phyloP scores from a whole-genome alignment of 2,329 filamentous ascomycete species.

The Claviceps sp. region DNA sequence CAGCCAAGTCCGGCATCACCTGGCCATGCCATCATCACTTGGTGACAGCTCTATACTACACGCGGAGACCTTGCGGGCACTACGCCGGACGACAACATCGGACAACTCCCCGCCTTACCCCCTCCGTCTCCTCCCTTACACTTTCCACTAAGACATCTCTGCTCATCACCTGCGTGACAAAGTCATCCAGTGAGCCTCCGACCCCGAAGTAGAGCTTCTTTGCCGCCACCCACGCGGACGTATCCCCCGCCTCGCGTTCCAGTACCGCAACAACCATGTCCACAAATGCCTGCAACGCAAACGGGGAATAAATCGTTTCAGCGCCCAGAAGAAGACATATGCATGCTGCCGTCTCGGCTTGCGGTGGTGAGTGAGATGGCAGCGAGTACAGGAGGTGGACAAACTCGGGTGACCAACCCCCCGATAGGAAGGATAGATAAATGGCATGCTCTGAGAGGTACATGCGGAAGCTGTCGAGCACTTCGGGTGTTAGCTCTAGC shows the following conservation, averaged over 20 bases:
- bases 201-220: slow-evolving; percentile 79
- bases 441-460: slow-evolving; percentile 39
- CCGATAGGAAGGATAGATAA: slow-evolving; percentile 54
- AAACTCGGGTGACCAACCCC: slow-evolving; percentile 58
- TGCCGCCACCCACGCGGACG: slow-evolving; percentile 55
- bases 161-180: slow-evolving; percentile 38
- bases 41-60: no score
- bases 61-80: no score
- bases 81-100: slow-evolving; percentile 10
- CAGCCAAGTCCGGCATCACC: no score
- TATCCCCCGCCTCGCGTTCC: slow-evolving; percentile 31
- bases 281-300: slow-evolving; percentile 54
- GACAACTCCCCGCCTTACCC: slow-evolving; percentile 49
- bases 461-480: slow-evolving; percentile 44
- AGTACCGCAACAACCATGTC: slow-evolving; percentile 51
- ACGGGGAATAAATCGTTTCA: slow-evolving; percentile 74
- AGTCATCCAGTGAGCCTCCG: slow-evolving; percentile 67
- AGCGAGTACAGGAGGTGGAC: slow-evolving; percentile 40
- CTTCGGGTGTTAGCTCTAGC: slow-evolving; percentile 45
- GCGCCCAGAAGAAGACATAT: slow-evolving; percentile 51
- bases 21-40: no score
- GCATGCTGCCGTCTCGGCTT: not conserved
- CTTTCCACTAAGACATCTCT: slow-evolving; percentile 35
- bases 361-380: slow-evolving; percentile 2
- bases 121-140: slow-evolving; percentile 45